Base-by-base conservation (phyloP, 352 stramenopile genomes). In the Pythium myriotylum region DNA sequence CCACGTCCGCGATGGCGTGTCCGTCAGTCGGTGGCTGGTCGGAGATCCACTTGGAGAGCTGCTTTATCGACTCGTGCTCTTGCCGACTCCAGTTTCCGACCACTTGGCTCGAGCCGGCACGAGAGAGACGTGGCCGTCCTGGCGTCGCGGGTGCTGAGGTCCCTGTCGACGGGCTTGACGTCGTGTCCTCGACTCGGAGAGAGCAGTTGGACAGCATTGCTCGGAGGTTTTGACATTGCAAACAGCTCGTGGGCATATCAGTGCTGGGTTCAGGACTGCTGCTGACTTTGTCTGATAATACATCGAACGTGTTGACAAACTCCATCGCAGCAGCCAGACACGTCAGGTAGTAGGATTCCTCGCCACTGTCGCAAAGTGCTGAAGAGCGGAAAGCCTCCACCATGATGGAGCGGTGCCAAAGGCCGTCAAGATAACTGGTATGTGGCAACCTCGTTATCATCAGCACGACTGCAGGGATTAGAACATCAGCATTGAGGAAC, bases 261-360 rank as follows among this genome's bases (percentile, higher is more conserved):
- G n/a, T n/a, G n/a, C 29, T 35, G 29, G 10, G 29, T 35, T 35
- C 29, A 35, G 29, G 29, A 35, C 29, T 35, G 29, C 10, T 35
- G 29, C 5, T 35, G 29, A 10, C 5, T 10, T 35, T 35, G 29
- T 35, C 29, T 5, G 14, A 47, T 35, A 33, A 51, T 2, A 23
- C 23, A 12, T 65, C 41, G n/a, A 54, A 70, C n/a, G 62, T 62
- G 14, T 65, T 54, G 51, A 76, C 62, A 29, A 73, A 70, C 29
- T 66, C 60, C 52, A 73, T 76, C 2, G 68, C 64, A 7, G 64
- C 68, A 2, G 50, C 35, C 9, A 76, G 26, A 35, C 68, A 76
- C 37, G 68, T 76, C 3, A 76, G 40, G 35, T 76, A 76, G 39
- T 76, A 76, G 2, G 64, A 65, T 47, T 76, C 68, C 55, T 76